A percentile compares a stretch with the other conserved stretches of the same genome.
These are phyloP conservation scores for Camelina laxa DNA, from an alignment of 345 rosid genomes.

Conservation along the genomic window DNA sequence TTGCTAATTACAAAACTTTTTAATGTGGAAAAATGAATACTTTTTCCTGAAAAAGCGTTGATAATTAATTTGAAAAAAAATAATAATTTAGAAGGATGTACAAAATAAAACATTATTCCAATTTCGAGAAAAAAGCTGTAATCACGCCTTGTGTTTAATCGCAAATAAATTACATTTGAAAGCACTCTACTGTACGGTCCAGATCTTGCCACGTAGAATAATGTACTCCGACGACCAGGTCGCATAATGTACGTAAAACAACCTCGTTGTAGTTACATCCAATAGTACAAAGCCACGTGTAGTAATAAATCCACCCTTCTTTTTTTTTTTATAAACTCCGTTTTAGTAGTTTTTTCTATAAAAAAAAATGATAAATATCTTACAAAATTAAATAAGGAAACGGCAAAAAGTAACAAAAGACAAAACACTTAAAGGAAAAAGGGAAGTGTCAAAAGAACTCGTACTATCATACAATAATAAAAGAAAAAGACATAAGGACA, in stretches of 20 bases:
- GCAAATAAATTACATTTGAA: slow-evolving; percentile 35
- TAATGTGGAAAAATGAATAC: neutral
- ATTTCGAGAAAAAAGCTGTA: slow-evolving; percentile 29
- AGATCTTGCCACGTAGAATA: slow-evolving; percentile 39
- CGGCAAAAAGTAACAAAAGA: slow-evolving; percentile 50
- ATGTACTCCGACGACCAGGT: slow-evolving; percentile 37
- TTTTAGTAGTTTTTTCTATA: neutral
- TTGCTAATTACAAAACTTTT: neutral
- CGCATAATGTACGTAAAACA: slow-evolving; percentile 24
- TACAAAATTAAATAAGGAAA: neutral
- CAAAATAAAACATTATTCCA: slow-evolving; percentile 13
- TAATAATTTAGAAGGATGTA: neutral
- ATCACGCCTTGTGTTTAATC: slow-evolving; percentile 37
- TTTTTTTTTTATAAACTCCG: slow-evolving; percentile 18
- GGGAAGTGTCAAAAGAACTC: slow-evolving; percentile 40
- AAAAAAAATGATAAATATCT: neutral
- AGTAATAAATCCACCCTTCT: neutral
- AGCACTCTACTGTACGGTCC: neutral
- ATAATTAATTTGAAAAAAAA: slow-evolving; percentile 6
- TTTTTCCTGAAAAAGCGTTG: neutral
- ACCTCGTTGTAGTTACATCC: slow-evolving; percentile 18
- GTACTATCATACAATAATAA: slow-evolving; percentile 31
- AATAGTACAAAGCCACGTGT: slow-evolving; percentile 35
- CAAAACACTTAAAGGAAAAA: slow-evolving; percentile 44
- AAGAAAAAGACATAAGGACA: slow-evolving; percentile 31